These are phyloP conservation scores for Cutaneotrichosporon sp. DNA, from an alignment of 1,284 basidiomycete species.

Conservation along the genomic window DNA sequence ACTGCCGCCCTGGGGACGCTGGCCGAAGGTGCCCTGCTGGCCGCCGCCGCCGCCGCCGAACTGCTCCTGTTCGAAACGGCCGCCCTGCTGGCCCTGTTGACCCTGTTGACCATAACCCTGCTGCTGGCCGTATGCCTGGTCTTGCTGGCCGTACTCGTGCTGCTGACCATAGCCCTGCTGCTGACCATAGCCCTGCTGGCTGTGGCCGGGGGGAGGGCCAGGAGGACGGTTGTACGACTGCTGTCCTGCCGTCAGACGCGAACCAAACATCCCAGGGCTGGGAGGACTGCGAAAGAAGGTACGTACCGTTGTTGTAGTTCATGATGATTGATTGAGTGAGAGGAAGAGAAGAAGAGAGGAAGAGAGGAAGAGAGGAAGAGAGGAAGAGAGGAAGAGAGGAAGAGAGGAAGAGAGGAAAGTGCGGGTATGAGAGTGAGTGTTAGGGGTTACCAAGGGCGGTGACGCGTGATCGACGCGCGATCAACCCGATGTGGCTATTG, in stretches of 20 bases:
- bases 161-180: no score
- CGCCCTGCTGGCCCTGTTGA: background rate
- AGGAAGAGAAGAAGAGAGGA: no score
- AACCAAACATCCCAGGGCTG: no score
- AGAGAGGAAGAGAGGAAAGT: background rate
- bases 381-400: background rate
- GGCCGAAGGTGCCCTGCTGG: constrained; percentile 7
- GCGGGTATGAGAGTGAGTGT: background rate
- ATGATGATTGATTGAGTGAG: background rate
- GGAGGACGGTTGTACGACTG: background rate
- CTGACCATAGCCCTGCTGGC: background rate
- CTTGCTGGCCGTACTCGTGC: background rate
- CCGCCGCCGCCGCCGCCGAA: background rate
- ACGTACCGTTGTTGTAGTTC: background rate
- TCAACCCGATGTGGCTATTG: background rate
- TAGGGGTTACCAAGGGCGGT: background rate
- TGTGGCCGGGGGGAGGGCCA: no score
- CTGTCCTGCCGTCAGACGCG: background rate
- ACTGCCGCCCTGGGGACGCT: constrained; percentile 1
- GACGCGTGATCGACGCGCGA: background rate
- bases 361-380: no score
- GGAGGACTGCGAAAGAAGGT: no score
- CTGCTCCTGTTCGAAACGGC: no score
- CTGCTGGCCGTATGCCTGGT: background rate
- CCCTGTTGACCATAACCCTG: background rate